Evolutionary conservation across 768 basidiomycete species (phyloP).

Genomic region (Neoboletus brunneissimus): DNA sequence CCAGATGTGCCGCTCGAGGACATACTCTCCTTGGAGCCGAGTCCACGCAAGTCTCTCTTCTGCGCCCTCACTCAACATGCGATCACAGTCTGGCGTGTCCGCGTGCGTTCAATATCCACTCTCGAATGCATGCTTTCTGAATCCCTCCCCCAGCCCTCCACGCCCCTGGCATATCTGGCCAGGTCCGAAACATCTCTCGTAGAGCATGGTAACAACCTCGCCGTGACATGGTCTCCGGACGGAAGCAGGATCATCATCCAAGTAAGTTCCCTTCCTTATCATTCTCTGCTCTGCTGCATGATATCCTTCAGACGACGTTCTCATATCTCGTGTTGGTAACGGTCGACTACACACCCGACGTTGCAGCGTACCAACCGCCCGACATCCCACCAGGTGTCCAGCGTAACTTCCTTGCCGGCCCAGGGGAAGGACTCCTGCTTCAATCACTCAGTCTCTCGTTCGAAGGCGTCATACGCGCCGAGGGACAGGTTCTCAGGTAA

Average conservation of each 20-base stretch:
- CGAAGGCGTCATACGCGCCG: slow-evolving; percentile 78
- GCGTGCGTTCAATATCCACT: slow-evolving; percentile 47
- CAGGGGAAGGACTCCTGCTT: slow-evolving; percentile 74
- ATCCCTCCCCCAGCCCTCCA: slow-evolving; percentile 52
- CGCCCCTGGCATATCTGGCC: slow-evolving; percentile 67
- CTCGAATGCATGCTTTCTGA: background rate
- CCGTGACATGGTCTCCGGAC: slow-evolving; percentile 81
- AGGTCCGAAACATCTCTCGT: slow-evolving; percentile 73
- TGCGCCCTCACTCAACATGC: slow-evolving; percentile 68
- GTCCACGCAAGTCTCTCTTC: slow-evolving; percentile 75
- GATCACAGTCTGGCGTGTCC: slow-evolving; percentile 78
- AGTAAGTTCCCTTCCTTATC: slow-evolving; percentile 41
- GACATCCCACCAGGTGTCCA: slow-evolving; percentile 48
- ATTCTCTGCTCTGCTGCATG: slow-evolving; percentile 1
- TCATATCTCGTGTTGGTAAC: slow-evolving; percentile 78
- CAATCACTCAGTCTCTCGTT: slow-evolving; percentile 68
- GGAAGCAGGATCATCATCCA: slow-evolving; percentile 76
- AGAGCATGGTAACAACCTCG: slow-evolving; percentile 80
- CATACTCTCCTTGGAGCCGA: slow-evolving; percentile 57
- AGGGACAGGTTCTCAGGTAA: slow-evolving; percentile 72
- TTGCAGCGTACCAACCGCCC: slow-evolving; percentile 54
- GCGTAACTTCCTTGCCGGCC: slow-evolving; percentile 70
- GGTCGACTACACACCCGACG: slow-evolving; percentile 56
- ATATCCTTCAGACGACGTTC: slow-evolving; percentile 58
- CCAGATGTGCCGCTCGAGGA: slow-evolving; percentile 59